Evolutionary conservation across 768 basidiomycete species (phyloP), one percentile per base, ranked within the genome.

Genomic region (Pleurotus pulmonarius): DNA sequence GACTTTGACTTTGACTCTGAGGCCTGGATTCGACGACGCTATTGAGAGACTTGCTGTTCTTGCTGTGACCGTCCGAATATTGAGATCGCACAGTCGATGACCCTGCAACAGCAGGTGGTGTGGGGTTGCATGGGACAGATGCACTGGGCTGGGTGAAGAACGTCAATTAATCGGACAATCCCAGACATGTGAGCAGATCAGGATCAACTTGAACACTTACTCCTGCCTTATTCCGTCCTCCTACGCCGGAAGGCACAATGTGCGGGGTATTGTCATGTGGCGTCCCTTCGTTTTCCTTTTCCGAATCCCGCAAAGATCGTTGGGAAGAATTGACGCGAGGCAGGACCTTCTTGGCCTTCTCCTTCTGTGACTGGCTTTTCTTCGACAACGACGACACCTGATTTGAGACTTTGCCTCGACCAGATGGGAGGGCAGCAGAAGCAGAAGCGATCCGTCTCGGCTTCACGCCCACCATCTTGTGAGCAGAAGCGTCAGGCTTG

Each of bases 1-100:
- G 61, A 48, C 60, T 54, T 15, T 56, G 57, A 40, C 58, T 52
- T 49, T 57, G 61, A 52, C 65, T 44, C 41, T 44, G 41, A n/a
- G 41, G 9, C 11, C 20, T 44, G 9, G 29, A 11, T 34, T 34
- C 29, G 29, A 11, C 29, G 2, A 34, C 3, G 4, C 11, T 34
- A 34, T 34, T 34, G 29, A 34, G 9, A 9, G 29, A 34, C 29
- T 34, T 34, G 29, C 29, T 11, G 29, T 29, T 29, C 8, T 7
- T 29, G 7, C 29, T 34, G 9, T 34, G 29, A 34, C 29, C 29
- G 8, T 34, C 11, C 29, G 7, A 34, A 34, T 34, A 16, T 44
- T 22, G 41, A 44, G 41, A 44, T 44, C 20, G 41, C 29, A 34
- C 29, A 34, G 29, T 34, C 29, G 29, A 34, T 44, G 41, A 44